phyloP scores from a whole-genome alignment of 768 basidiomycete genomes.

The Hysterangium stoloniferum region DNA sequence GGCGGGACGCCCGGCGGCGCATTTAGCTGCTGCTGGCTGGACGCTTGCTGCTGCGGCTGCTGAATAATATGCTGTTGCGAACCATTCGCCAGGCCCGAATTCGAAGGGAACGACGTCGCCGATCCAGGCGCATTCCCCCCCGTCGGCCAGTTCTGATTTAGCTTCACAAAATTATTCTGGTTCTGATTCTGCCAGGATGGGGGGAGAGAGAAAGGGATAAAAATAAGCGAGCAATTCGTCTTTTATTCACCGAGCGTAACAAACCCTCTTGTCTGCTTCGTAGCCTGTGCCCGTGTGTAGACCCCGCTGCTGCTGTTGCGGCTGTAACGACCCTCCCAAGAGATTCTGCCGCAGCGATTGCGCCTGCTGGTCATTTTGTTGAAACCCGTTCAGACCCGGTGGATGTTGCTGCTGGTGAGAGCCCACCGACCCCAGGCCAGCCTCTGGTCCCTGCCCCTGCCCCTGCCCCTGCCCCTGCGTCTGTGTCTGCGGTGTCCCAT shows the following conservation, averaged over 20 bases:
- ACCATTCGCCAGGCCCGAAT: conserved; percentile 38
- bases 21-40: conserved; percentile 31
- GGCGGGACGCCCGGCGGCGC: conserved; percentile 44
- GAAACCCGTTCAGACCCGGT: conserved; percentile 71
- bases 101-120: conserved; percentile 14
- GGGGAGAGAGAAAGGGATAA: too few species aligned
- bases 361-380: conserved; percentile 17
- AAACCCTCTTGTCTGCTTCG: conserved; percentile 69
- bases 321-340: conserved; percentile 38
- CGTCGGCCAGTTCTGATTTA: conserved; percentile 31
- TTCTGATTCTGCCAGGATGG: too few species aligned
- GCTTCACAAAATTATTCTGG: conserved; percentile 57
- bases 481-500: not conserved
- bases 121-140: not conserved
- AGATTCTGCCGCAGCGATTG: conserved; percentile 51
- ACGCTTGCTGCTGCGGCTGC: conserved; percentile 24
- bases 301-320: conserved; percentile 37
- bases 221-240: not conserved
- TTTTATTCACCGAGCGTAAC: conserved; percentile 24
- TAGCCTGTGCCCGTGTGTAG: conserved; percentile 36
- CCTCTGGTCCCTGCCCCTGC: conserved; percentile 24
- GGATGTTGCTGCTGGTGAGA: conserved; percentile 35
- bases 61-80: conserved; percentile 23
- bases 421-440: conserved; percentile 7
- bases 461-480: conserved; percentile 25